A percentile compares a stretch with the other conserved stretches of the same genome.
Evolutionary conservation across 140 eudicot species (phyloP).

Genomic region (Artemisia princeps): DNA sequence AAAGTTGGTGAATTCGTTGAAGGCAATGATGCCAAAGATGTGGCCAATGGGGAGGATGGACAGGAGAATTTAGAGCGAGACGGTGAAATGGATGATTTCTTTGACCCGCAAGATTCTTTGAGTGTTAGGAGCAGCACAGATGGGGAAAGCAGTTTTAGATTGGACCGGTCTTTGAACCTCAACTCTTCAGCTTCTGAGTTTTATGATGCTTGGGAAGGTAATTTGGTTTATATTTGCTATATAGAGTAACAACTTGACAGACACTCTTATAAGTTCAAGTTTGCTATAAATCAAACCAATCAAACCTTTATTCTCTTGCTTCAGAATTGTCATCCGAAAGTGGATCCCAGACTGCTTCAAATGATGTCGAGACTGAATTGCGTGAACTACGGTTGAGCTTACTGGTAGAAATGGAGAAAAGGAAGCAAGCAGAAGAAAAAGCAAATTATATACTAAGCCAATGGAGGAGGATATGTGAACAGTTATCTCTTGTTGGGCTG

Average conservation of each 20-base stretch:
- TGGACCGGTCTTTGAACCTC: conserved; percentile 39
- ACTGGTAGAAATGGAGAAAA: conserved; percentile 71
- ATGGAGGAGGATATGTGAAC: conserved; percentile 57
- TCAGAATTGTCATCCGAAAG: conserved; percentile 78
- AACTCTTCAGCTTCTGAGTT: conserved; percentile 58
- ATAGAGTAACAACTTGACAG: not conserved
- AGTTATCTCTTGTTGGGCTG: conserved; percentile 59
- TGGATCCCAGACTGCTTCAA: conserved; percentile 39
- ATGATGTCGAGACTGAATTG: conserved; percentile 59
- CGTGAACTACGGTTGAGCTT: conserved; percentile 61
- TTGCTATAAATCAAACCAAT: not conserved
- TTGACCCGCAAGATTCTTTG: conserved; percentile 64
- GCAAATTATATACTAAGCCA: conserved; percentile 38
- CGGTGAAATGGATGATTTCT: conserved; percentile 50
- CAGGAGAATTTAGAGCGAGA: conserved; percentile 30
- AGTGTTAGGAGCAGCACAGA: conserved; percentile 54
- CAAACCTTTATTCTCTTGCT: conserved; percentile 20
- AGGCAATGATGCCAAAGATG: conserved; percentile 19
- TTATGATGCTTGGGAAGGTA: conserved; percentile 99
- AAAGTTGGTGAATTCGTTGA: conserved; percentile 15
- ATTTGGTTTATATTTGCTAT: conserved; percentile 11
- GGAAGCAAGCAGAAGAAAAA: conserved; percentile 77
- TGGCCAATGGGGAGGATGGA: conserved; percentile 21
- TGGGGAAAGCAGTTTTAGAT: conserved; percentile 35
- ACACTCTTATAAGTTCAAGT: conserved; percentile 4